Percentiles rank a stretch among this genome's conserved stretches.
phyloP scores from a whole-genome alignment of 306 rosid species.

The Quercus aquifolioides region DNA sequence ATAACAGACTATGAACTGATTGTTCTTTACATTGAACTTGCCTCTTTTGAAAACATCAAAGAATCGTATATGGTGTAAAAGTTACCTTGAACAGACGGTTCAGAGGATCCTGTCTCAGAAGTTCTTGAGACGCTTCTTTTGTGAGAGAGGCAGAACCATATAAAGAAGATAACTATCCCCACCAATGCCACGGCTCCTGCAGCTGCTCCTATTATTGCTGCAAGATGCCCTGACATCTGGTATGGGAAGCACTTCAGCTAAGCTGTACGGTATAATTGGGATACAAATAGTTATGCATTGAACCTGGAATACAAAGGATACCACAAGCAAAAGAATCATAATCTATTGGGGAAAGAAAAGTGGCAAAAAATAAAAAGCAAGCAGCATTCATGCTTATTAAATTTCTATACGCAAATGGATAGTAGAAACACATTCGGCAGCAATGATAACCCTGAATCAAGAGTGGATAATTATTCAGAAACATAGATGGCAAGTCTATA shows the following conservation, averaged over 20 bases:
- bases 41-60: neutral
- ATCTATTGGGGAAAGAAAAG: slow-evolving; percentile 27
- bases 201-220: slow-evolving; percentile 89
- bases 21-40: neutral
- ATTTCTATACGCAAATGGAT: neutral
- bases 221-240: slow-evolving; percentile 89
- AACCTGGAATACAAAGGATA: slow-evolving; percentile 48
- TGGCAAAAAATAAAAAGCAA: slow-evolving; percentile 3
- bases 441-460: neutral
- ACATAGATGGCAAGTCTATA: neutral
- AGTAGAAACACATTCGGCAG: neutral
- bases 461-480: neutral
- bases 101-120: slow-evolving; percentile 95
- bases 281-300: slow-evolving; percentile 37
- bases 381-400: neutral
- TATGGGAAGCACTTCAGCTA: slow-evolving; percentile 58
- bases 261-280: slow-evolving; percentile 34
- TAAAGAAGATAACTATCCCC: slow-evolving; percentile 55
- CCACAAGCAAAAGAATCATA: slow-evolving; percentile 26
- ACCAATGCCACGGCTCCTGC: slow-evolving; percentile 97
- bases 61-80: slow-evolving; percentile 7
- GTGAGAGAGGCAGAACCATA: slow-evolving; percentile 56
- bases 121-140: slow-evolving; percentile 53
- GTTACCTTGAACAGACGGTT: slow-evolving; percentile 84
- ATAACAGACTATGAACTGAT: slow-evolving; percentile 6